Conservation (phyloP, 139 green algal genomes). For the Chara braunii region DNA sequence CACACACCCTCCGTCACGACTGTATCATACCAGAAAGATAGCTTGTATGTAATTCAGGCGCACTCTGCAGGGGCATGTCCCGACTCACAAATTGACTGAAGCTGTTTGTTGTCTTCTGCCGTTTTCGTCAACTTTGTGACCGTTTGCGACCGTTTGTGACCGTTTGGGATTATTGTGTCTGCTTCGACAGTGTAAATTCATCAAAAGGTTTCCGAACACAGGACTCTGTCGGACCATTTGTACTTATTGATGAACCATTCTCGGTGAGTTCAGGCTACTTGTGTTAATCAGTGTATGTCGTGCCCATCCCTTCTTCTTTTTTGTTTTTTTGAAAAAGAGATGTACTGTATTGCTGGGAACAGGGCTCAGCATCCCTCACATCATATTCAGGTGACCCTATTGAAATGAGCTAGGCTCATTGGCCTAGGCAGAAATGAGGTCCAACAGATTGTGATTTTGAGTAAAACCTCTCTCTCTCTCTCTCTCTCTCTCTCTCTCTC, state of each 20-base stretch:
- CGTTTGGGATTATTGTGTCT: neutral
- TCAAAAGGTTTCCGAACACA: slow-evolving; percentile 10
- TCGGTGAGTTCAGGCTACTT: neutral
- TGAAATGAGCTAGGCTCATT: neutral
- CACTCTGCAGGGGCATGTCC: neutral
- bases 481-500: no score
- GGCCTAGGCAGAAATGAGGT: no score
- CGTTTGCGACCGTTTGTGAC: neutral
- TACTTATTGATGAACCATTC: slow-evolving; percentile 30
- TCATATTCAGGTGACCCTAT: slow-evolving; percentile 1
- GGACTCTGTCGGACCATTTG: slow-evolving; percentile 35
- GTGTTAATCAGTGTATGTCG: neutral
- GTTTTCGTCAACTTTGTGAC: neutral
- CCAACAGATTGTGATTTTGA: no score
- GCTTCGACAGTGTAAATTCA: slow-evolving; percentile 16
- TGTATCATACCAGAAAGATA: no score
- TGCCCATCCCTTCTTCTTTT: slow-evolving; percentile 6
- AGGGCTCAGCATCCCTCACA: neutral
- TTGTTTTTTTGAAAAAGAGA: slow-evolving; percentile 1
- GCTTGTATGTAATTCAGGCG: no score
- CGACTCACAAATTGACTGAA: neutral
- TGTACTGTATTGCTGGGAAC: neutral
- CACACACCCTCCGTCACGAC: no score
- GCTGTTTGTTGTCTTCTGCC: neutral
- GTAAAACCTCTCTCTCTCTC: no score